Conservation (phyloP, 2,329 filamentous ascomycete species). For the Cordyceps cateniannulata region DNA sequence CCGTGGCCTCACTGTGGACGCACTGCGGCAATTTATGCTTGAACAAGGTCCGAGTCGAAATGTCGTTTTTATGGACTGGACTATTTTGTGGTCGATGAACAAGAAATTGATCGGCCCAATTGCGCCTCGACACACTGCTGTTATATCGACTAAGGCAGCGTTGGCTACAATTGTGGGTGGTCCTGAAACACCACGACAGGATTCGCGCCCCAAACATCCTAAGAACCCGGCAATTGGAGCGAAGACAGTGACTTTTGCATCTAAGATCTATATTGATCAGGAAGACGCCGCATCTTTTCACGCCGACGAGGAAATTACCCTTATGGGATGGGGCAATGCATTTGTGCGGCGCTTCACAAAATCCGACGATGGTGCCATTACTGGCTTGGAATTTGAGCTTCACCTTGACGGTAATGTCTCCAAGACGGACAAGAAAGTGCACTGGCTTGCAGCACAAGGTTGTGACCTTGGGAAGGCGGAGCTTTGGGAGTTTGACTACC, state of each 20-base stretch:
- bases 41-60: slow-evolving; percentile 73
- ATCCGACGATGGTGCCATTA: slow-evolving; percentile 45
- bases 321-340: slow-evolving; percentile 87
- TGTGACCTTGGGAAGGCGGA: not conserved
- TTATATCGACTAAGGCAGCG: slow-evolving; percentile 59
- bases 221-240: slow-evolving; percentile 74
- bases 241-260: slow-evolving; percentile 74
- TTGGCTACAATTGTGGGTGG: slow-evolving; percentile 58
- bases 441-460: not conserved
- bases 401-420: slow-evolving; percentile 81
- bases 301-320: slow-evolving; percentile 76
- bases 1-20: slow-evolving; percentile 67
- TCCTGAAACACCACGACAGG: slow-evolving; percentile 50
- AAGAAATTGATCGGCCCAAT: slow-evolving; percentile 64
- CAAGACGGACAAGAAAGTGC: slow-evolving; percentile 59
- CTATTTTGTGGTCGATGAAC: slow-evolving; percentile 49
- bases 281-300: slow-evolving; percentile 70
- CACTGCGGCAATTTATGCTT: slow-evolving; percentile 68
- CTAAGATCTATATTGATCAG: slow-evolving; percentile 69
- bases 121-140: slow-evolving; percentile 61
- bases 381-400: slow-evolving; percentile 66
- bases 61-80: slow-evolving; percentile 71
- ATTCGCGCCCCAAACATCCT: slow-evolving; percentile 71
- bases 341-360: slow-evolving; percentile 55
- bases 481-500: not conserved